Percentiles rank a stretch among this genome's conserved stretches.
These are phyloP conservation scores for Astrocystis sublimbata DNA, from an alignment of 495 filamentous ascomycete species.

Conservation along the genomic window DNA sequence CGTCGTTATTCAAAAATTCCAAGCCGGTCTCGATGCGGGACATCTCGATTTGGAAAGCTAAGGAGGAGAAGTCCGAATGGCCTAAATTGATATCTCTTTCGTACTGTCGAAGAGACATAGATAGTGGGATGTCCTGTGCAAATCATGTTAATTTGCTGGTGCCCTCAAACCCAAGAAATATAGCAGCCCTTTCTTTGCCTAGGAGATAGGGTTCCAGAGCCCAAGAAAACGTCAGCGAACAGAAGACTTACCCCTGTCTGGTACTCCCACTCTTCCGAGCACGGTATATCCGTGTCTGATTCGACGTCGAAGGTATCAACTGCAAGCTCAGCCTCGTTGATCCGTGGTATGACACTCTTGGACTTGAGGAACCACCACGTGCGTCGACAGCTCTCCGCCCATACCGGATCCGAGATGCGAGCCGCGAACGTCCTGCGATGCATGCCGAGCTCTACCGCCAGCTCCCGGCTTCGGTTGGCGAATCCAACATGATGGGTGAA, in stretches of 20 bases:
- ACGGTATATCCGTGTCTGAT: slow-evolving; percentile 59
- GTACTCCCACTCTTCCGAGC: slow-evolving; percentile 60
- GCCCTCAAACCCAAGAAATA: not conserved
- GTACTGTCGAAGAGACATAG: slow-evolving; percentile 58
- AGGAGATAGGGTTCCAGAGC: not conserved
- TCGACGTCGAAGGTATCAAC: slow-evolving; percentile 32
- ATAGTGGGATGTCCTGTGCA: slow-evolving; percentile 53
- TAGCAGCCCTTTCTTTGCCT: not conserved
- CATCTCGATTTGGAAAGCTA: slow-evolving; percentile 57
- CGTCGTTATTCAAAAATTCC: slow-evolving; percentile 43
- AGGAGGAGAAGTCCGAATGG: slow-evolving; percentile 57
- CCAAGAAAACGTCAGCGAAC: not conserved
- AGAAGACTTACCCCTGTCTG: slow-evolving; percentile 49
- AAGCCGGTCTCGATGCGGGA: slow-evolving; percentile 63
- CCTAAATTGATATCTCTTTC: slow-evolving; percentile 56
- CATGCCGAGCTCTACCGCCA: slow-evolving; percentile 67
- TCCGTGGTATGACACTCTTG: slow-evolving; percentile 46
- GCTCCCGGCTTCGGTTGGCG: slow-evolving; percentile 56
- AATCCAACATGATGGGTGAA: slow-evolving; percentile 55
- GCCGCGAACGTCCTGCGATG: slow-evolving; percentile 54
- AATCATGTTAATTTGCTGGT: slow-evolving; percentile 7
- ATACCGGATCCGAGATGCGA: slow-evolving; percentile 51
- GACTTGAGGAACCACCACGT: slow-evolving; percentile 79
- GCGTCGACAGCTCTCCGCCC: slow-evolving; percentile 68
- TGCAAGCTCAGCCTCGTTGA: not conserved